Conservation (phyloP, 2,329 filamentous ascomycete genomes). For the Tolypocladium cylindrosporum region DNA sequence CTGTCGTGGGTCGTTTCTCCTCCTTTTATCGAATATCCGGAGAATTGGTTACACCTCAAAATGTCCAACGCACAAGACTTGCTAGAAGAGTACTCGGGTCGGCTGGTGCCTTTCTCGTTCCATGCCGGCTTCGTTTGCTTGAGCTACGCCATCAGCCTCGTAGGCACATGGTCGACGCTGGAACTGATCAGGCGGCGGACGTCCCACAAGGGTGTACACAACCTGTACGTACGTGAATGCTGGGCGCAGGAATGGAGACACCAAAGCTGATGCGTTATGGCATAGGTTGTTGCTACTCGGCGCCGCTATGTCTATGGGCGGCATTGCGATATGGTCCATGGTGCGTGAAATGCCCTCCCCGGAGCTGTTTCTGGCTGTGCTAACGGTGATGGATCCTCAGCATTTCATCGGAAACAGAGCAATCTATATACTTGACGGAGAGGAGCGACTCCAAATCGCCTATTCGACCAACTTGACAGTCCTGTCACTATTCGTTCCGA, state of each 20-base stretch:
- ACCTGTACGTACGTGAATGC: slow-evolving; percentile 51
- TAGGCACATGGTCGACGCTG: slow-evolving; percentile 69
- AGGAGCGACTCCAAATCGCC: slow-evolving; percentile 53
- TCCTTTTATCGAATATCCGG: too few species aligned
- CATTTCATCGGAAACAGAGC: slow-evolving; percentile 64
- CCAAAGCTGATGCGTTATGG: not conserved
- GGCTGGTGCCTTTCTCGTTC: slow-evolving; percentile 38
- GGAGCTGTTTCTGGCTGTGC: not conserved
- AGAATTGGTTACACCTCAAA: not conserved
- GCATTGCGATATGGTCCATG: slow-evolving; percentile 66
- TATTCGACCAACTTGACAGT: slow-evolving; percentile 64
- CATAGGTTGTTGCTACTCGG: slow-evolving; percentile 50
- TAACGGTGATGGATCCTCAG: not conserved
- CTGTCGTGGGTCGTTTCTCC: too few species aligned
- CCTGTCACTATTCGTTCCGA: slow-evolving; percentile 68
- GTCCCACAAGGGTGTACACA: slow-evolving; percentile 55
- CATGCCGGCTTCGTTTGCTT: slow-evolving; percentile 55
- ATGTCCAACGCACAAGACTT: slow-evolving; percentile 14
- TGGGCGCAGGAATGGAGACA: not conserved
- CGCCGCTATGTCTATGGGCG: slow-evolving; percentile 62
- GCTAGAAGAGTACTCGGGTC: slow-evolving; percentile 29
- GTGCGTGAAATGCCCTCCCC: slow-evolving; percentile 19
- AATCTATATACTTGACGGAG: slow-evolving; percentile 56
- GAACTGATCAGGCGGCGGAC: slow-evolving; percentile 73
- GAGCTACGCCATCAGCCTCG: slow-evolving; percentile 66